Conservation (phyloP, 768 basidiomycete genomes). For the Pholiota conissans region DNA sequence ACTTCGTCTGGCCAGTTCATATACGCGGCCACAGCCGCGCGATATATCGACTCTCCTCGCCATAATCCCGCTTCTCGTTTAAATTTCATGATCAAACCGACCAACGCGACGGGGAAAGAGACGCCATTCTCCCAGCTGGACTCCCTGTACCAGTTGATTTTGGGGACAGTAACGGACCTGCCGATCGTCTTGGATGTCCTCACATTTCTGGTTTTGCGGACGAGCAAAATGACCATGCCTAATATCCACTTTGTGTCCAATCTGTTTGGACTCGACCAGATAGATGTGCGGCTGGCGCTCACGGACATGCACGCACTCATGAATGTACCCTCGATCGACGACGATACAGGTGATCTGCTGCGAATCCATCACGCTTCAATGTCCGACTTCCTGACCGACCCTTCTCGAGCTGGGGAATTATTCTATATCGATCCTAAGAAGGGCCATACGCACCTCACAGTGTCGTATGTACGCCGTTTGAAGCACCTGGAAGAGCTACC, state of each 20-base stretch:
- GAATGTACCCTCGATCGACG: background rate
- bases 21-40: constrained; percentile 1
- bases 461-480: background rate
- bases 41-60: background rate
- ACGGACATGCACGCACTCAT: background rate
- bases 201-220: background rate
- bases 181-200: background rate
- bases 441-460: background rate
- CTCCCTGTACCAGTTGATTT: background rate
- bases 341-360: background rate
- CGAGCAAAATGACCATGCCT: background rate
- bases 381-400: background rate
- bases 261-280: background rate
- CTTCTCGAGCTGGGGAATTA: background rate
- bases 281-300: background rate
- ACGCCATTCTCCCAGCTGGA: background rate
- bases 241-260: background rate
- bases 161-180: background rate
- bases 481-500: background rate
- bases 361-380: background rate
- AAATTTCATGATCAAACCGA: background rate
- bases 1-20: constrained; percentile 6
- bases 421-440: background rate
- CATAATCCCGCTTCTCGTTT: background rate
- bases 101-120: background rate